phyloP scores from a whole-genome alignment of 306 rosid species.

The Quercus alba region DNA sequence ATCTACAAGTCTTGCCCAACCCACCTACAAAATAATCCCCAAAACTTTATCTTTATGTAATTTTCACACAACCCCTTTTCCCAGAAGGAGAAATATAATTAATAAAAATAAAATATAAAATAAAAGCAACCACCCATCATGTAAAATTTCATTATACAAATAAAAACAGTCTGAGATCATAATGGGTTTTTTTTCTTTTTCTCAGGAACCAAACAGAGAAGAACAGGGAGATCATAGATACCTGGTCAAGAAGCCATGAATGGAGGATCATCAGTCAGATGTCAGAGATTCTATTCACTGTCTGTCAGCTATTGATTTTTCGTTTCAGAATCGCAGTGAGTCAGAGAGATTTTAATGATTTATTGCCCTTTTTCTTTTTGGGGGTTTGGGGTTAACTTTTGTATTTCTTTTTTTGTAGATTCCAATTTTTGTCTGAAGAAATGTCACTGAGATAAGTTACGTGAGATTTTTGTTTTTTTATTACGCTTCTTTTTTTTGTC shows the following conservation, averaged over 20 bases:
- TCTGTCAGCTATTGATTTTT: constrained; percentile 1
- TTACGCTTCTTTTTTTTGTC: too few relatives aligned
- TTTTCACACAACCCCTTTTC: constrained; percentile 9
- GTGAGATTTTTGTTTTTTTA: too few relatives aligned
- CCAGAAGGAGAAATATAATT: background rate
- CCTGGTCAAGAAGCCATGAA: constrained; percentile 45
- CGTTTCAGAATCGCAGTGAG: background rate
- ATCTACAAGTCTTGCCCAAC: constrained; percentile 24
- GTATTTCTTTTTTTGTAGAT: background rate
- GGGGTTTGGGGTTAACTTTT: background rate
- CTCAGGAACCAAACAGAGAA: constrained; percentile 11
- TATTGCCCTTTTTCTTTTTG: background rate
- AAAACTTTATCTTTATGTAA: constrained; percentile 4
- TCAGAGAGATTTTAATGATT: background rate
- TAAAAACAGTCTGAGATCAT: too few relatives aligned
- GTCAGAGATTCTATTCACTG: background rate
- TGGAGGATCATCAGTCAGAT: constrained; percentile 22
- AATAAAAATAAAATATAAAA: background rate
- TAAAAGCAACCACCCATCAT: too few relatives aligned
- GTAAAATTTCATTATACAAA: too few relatives aligned
- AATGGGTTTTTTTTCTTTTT: background rate
- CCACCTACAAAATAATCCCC: constrained; percentile 37
- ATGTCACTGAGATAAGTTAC: too few relatives aligned
- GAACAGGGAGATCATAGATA: background rate
- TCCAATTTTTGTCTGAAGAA: too few relatives aligned